These are phyloP conservation scores for Tinospora cordifolia DNA, from an alignment of 164 flowering plant species.

Conservation along the genomic window DNA sequence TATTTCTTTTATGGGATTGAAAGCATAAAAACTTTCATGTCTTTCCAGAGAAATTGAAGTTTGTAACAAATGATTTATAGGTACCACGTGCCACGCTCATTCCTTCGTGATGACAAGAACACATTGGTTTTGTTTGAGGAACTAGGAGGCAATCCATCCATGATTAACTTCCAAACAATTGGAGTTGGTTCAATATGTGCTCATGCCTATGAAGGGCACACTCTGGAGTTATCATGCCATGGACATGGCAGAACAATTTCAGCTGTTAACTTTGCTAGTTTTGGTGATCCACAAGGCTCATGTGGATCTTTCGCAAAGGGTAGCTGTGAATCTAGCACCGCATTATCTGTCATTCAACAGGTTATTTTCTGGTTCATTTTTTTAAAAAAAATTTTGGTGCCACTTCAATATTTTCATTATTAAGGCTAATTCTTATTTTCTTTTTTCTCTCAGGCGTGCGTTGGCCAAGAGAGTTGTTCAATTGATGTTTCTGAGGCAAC, in stretches of 20 bases:
- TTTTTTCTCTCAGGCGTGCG: constrained; percentile 27
- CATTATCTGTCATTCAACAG: constrained; percentile 21
- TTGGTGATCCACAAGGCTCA: constrained; percentile 41
- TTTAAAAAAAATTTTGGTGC: not conserved
- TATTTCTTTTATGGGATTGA: not conserved
- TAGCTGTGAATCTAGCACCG: constrained; percentile 19
- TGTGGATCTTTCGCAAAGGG: constrained; percentile 44
- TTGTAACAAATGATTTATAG: constrained; percentile 13
- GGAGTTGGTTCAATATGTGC: constrained; percentile 31
- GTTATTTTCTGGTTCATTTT: constrained; percentile 2
- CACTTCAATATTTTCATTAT: not conserved
- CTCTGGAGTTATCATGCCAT: constrained; percentile 38
- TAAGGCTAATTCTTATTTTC: not conserved
- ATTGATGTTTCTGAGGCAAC: constrained; percentile 25
- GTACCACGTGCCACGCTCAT: constrained; percentile 60
- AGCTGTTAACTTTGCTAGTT: constrained; percentile 38
- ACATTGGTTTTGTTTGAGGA: constrained; percentile 54
- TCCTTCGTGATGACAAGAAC: constrained; percentile 26
- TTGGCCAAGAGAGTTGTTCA: constrained; percentile 35
- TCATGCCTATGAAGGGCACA: constrained; percentile 25
- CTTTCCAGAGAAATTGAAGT: not conserved
- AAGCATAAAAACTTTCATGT: not conserved
- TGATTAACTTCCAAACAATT: constrained; percentile 34
- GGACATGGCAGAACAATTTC: constrained; percentile 28
- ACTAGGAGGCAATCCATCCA: constrained; percentile 46